Percentiles rank a stretch among this genome's conserved stretches.
These are phyloP conservation scores for Annulohypoxylon maeteangense DNA, from an alignment of 495 filamentous ascomycete genomes.

Conservation along the genomic window DNA sequence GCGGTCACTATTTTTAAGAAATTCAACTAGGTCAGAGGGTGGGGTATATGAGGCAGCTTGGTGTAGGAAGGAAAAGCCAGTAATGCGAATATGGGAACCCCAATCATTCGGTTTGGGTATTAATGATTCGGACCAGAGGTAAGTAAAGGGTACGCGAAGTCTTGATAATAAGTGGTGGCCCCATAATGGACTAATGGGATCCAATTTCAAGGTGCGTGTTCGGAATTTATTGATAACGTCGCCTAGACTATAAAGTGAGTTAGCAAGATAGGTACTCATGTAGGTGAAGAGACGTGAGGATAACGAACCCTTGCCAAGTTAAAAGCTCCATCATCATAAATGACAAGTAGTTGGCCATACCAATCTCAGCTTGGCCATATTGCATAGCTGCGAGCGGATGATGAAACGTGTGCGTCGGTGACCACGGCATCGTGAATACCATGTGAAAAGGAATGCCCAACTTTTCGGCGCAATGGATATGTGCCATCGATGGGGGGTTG, in stretches of 20 bases:
- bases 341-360: conserved; percentile 67
- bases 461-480: conserved; percentile 71
- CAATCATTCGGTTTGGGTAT: conserved; percentile 72
- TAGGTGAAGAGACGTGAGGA: not conserved
- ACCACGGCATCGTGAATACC: conserved; percentile 77
- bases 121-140: conserved; percentile 72
- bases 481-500: conserved; percentile 73
- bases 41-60: conserved; percentile 63
- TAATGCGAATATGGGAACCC: conserved; percentile 66
- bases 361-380: conserved; percentile 56
- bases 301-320: conserved; percentile 71
- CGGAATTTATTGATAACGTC: conserved; percentile 71
- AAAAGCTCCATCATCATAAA: conserved; percentile 72
- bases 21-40: conserved; percentile 59
- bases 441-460: conserved; percentile 71
- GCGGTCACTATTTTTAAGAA: conserved; percentile 61
- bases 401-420: conserved; percentile 64
- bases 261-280: conserved; percentile 12
- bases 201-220: conserved; percentile 64
- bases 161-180: conserved; percentile 51
- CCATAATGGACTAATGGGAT: conserved; percentile 68
- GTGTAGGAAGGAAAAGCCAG: conserved; percentile 69
- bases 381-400: conserved; percentile 66
- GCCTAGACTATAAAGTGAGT: conserved; percentile 57
- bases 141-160: conserved; percentile 66